Conservation (phyloP, 2,329 filamentous ascomycete species). For the Ophiocordyceps robertsii region DNA sequence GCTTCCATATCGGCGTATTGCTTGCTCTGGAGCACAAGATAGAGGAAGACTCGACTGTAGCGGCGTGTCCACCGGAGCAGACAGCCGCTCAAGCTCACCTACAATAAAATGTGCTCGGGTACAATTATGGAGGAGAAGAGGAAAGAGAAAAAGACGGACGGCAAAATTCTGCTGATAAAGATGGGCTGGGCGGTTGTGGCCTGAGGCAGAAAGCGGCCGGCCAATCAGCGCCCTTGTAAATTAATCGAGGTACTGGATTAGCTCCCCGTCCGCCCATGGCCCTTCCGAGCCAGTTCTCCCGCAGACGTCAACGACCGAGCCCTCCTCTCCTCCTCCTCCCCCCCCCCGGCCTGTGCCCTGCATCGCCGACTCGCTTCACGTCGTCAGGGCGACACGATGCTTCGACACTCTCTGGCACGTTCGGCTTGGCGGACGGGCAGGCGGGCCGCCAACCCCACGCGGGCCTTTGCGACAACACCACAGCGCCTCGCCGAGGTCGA, state of each 20-base stretch:
- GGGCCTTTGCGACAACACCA: constrained; percentile 70
- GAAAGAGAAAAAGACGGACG: constrained; percentile 8
- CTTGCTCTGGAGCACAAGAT: constrained; percentile 56
- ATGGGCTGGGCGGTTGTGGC: constrained; percentile 9
- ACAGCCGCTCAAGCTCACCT: constrained; percentile 45
- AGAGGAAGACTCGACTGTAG: constrained; percentile 54
- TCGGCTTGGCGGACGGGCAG: constrained; percentile 53
- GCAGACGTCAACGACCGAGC: constrained; percentile 26
- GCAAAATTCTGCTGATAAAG: constrained; percentile 8
- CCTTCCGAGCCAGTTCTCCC: constrained; percentile 20
- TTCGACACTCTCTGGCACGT: constrained; percentile 54
- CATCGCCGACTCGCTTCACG: constrained; percentile 20
- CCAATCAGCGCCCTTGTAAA: constrained; percentile 31
- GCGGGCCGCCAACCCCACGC: constrained; percentile 46
- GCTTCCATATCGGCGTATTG: constrained; percentile 57
- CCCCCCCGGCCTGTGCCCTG: constrained; percentile 1
- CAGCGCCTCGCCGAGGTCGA: constrained; percentile 83
- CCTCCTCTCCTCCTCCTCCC: constrained; percentile 14
- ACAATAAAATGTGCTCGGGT: constrained; percentile 60
- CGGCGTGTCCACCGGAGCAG: constrained; percentile 22
- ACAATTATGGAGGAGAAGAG: constrained; percentile 42
- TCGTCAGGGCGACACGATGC: constrained; percentile 51
- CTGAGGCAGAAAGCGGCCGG: constrained; percentile 22
- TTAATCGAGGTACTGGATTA: constrained; percentile 15
- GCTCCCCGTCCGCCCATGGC: not conserved